Evolutionary conservation across 345 rosid species (phyloP).

Genomic region (Brassica nigra): DNA sequence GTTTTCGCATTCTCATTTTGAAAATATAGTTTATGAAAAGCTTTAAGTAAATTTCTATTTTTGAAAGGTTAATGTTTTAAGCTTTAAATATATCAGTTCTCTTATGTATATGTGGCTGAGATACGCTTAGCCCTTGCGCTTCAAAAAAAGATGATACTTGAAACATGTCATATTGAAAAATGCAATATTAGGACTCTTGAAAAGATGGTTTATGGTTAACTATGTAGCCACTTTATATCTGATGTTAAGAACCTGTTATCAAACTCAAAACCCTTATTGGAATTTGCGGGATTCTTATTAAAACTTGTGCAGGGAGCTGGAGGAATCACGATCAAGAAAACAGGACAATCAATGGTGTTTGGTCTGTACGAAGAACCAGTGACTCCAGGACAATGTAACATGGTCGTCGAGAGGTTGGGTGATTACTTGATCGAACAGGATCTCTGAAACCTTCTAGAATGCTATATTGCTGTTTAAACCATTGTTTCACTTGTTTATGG

Average conservation of each 20-base stretch:
- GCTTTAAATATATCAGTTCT: no score
- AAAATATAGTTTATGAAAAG: not conserved
- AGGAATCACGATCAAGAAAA: conserved; percentile 77
- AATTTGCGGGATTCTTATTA: not conserved
- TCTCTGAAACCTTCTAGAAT: conserved; percentile 40
- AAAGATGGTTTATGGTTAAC: not conserved
- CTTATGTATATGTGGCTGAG: no score
- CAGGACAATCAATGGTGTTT: conserved; percentile 66
- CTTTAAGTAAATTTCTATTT: not conserved
- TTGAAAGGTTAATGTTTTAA: no score
- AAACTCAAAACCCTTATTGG: not conserved
- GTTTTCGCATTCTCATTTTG: not conserved
- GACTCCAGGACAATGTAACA: conserved; percentile 87
- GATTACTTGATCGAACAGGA: conserved; percentile 82
- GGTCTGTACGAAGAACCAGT: conserved; percentile 80
- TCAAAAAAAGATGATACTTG: not conserved
- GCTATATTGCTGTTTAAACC: conserved; percentile 2
- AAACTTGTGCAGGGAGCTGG: conserved; percentile 59
- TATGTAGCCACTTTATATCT: not conserved
- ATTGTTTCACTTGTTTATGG: conserved; percentile 3
- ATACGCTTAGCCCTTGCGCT: no score
- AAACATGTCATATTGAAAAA: not conserved
- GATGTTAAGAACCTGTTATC: not conserved
- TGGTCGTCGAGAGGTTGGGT: conserved; percentile 86
- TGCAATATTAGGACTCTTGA: not conserved